These are phyloP conservation scores for Tolypocladium album DNA, from an alignment of 2,329 filamentous ascomycete species.

Conservation along the genomic window DNA sequence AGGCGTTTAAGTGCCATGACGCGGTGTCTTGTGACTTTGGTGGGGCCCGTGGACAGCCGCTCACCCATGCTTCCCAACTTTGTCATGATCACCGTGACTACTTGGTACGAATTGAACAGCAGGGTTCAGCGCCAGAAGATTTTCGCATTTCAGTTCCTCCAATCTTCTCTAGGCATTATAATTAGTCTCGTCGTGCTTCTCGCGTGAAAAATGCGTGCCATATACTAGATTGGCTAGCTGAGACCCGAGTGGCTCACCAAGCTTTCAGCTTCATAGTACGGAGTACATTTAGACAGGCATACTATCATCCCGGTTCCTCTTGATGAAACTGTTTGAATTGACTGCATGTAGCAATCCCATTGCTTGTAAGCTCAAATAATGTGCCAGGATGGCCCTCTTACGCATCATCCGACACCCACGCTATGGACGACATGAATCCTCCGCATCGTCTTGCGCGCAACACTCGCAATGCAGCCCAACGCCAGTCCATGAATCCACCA, in stretches of 20 bases:
- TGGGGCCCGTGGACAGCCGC: neutral
- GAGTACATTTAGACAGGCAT: too few species aligned
- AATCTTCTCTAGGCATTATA: too few species aligned
- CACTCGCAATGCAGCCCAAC: neutral
- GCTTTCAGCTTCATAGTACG: too few species aligned
- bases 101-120: too few species aligned
- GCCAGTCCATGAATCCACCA: neutral
- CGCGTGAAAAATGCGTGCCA: too few species aligned
- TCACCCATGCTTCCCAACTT: too few species aligned
- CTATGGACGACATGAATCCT: neutral
- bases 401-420: neutral
- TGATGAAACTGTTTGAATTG: neutral
- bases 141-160: neutral
- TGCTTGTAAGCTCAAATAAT: neutral
- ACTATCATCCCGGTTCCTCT: too few species aligned
- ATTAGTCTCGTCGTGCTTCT: too few species aligned
- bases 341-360: neutral
- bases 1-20: neutral
- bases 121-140: neutral
- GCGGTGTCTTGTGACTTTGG: conserved; percentile 2
- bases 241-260: too few species aligned
- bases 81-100: too few species aligned
- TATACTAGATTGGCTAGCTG: too few species aligned
- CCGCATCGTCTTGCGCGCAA: neutral
- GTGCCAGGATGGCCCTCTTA: neutral